These are phyloP conservation scores for Spatholobus suberectus DNA, from an alignment of 306 rosid genomes.

Conservation along the genomic window DNA sequence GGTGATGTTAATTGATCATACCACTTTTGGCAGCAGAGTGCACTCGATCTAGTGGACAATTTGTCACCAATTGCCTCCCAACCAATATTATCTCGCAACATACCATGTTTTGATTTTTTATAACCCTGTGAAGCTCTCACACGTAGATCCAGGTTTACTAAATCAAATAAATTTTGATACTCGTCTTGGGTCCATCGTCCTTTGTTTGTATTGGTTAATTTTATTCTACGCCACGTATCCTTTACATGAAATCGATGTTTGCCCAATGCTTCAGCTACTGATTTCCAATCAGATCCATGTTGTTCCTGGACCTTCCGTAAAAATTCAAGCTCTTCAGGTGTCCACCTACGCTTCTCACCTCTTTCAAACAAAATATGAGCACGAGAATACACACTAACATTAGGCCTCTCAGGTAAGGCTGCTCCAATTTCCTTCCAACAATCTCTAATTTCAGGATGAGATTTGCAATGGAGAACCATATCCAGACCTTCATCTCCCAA, in stretches of 20 bases:
- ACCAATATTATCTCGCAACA: conserved; percentile 79
- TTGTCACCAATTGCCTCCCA: conserved; percentile 74
- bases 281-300: conserved; percentile 75
- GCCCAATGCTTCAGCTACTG: conserved; percentile 59
- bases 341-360: conserved; percentile 56
- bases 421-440: conserved; percentile 76
- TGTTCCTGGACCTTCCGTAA: conserved; percentile 42
- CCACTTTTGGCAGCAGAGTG: conserved; percentile 67
- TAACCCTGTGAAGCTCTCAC: conserved; percentile 54
- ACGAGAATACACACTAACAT: conserved; percentile 44
- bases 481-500: conserved; percentile 72
- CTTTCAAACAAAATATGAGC: conserved; percentile 73
- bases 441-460: conserved; percentile 41
- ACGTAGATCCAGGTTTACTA: conserved; percentile 76
- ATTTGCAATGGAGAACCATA: conserved; percentile 51
- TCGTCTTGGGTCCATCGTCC: conserved; percentile 79
- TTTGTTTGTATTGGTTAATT: conserved; percentile 35
- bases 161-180: conserved; percentile 71
- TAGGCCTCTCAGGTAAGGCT: conserved; percentile 66
- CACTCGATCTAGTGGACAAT: conserved; percentile 56
- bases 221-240: conserved; percentile 78
- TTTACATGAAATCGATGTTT: conserved; percentile 73
- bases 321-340: conserved; percentile 59
- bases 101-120: conserved; percentile 63
- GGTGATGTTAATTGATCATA: conserved; percentile 68